Base-by-base conservation (phyloP, 208 protist species). In the Leishmania mexicana region DNA sequence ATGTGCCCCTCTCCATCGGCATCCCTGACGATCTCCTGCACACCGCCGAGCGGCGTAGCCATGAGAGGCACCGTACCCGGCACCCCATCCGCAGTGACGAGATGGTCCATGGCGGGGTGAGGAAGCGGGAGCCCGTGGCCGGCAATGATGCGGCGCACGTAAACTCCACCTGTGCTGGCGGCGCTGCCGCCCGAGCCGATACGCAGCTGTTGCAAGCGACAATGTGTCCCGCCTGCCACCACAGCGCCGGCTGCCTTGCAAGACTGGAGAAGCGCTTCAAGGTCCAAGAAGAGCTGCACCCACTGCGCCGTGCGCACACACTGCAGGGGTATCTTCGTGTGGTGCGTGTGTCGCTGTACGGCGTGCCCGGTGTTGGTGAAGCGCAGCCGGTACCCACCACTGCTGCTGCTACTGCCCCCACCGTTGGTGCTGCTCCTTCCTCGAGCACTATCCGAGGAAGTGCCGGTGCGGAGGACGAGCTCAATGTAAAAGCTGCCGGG, bases 261-360 rank as follows among this genome's bases (percentile, higher is more conserved):
- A 1, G 73, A 21, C 5, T 83, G 83, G 68, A 93, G 68, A 4
- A 96, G 79, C 21, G 54, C 57, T 8, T 87, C 84, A 0, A 95
- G 76, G 60, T 95, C 91, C 5, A 95, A 80, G 57, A 90, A 93
- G n/a, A 95, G 81, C 75, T 94, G 91, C 73, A 84, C 78, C 93
- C 93, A 96, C 78, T 88, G 81, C 10, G 90, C 89, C 13, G 81
- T 84, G 10, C 75, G 75, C 21, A 92, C 75, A 75, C 90, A 92
- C 17, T 75, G 84, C 67, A 96, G 75, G 19, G 93, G 91, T 24
- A 96, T 80, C 45, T 89, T 91, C 1, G 89, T 86, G 84, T 96
- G 90, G 64, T 96, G 92, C 5, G 87, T 73, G 62, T 87, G 86
- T 3, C 65, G 83, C 81, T 92, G 87, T 4, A 88, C 77, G 15